These are phyloP conservation scores for Pichia deserticola DNA, from an alignment of 805 yeast genomes.

Conservation along the genomic window DNA sequence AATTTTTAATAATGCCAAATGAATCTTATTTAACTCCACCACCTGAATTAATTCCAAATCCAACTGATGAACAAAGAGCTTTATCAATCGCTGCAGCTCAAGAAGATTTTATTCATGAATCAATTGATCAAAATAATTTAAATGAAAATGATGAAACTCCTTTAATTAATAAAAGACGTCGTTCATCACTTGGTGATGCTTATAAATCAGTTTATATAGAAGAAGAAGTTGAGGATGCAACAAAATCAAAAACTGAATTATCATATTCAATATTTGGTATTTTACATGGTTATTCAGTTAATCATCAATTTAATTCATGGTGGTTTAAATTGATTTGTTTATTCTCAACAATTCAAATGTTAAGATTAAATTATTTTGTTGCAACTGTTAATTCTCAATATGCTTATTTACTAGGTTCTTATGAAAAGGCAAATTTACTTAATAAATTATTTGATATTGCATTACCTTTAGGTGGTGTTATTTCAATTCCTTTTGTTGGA, in stretches of 20 bases:
- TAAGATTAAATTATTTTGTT: slow-evolving; percentile 50
- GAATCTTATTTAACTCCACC: slow-evolving; percentile 43
- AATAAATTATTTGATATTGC: slow-evolving; percentile 45
- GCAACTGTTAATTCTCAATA: slow-evolving; percentile 54
- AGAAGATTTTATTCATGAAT: slow-evolving; percentile 18
- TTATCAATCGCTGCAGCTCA: slow-evolving; percentile 23
- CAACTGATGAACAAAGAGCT: slow-evolving; percentile 21
- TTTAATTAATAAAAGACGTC: slow-evolving; percentile 23
- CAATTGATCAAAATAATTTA: not conserved
- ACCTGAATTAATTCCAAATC: slow-evolving; percentile 27
- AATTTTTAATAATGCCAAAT: slow-evolving; percentile 40
- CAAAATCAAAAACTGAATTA: slow-evolving; percentile 19
- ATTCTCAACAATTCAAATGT: slow-evolving; percentile 50
- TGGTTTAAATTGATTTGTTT: slow-evolving; percentile 46
- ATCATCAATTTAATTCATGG: slow-evolving; percentile 41
- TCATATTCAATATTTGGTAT: slow-evolving; percentile 46
- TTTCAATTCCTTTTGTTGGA: slow-evolving; percentile 50
- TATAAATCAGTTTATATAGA: slow-evolving; percentile 45
- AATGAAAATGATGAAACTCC: slow-evolving; percentile 8
- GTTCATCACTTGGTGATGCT: slow-evolving; percentile 52
- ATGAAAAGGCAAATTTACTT: slow-evolving; percentile 31
- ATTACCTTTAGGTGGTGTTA: slow-evolving; percentile 48
- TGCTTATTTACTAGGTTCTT: slow-evolving; percentile 36
- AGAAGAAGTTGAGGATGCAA: slow-evolving; percentile 36
- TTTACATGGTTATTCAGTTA: slow-evolving; percentile 44